Evolutionary conservation across 768 basidiomycete genomes (phyloP).

Genomic region (Tylopilus sp.): DNA sequence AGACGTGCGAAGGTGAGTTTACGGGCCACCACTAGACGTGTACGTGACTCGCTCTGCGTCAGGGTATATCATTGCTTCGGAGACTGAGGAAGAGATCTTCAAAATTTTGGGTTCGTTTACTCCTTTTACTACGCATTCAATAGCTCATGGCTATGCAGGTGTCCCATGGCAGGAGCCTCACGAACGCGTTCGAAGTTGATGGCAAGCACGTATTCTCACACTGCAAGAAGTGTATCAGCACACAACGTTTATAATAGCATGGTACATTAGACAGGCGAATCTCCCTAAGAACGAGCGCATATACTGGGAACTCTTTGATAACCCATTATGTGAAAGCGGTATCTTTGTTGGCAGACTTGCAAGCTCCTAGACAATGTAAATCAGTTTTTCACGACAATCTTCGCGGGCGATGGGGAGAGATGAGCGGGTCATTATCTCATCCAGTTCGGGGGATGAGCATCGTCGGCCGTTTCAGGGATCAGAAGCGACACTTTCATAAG

Average conservation of each 20-base stretch:
- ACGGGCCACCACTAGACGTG: too few species aligned
- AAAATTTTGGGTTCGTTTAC: slow-evolving; percentile 49
- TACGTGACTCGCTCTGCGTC: too few species aligned
- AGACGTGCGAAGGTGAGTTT: slow-evolving; percentile 52
- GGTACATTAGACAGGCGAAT: background rate
- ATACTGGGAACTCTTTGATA: background rate
- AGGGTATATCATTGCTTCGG: slow-evolving; percentile 74
- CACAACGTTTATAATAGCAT: background rate
- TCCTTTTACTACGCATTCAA: background rate
- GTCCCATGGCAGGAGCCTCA: slow-evolving; percentile 85
- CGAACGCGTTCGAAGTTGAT: slow-evolving; percentile 53
- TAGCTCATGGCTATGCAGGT: slow-evolving; percentile 27
- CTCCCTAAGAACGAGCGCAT: too few species aligned
- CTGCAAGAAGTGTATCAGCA: background rate
- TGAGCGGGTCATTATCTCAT: background rate
- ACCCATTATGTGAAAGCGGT: background rate
- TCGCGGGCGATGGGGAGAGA: background rate
- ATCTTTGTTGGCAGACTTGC: background rate
- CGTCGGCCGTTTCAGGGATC: background rate
- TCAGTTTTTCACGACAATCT: background rate
- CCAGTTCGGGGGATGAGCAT: background rate
- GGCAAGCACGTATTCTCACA: background rate
- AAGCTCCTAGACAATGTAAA: too few species aligned
- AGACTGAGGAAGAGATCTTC: slow-evolving; percentile 88
- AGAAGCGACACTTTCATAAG: slow-evolving; percentile 29